These are phyloP conservation scores for Aspergillus carlsbadensis DNA, from an alignment of 495 filamentous ascomycete genomes.

Conservation along the genomic window DNA sequence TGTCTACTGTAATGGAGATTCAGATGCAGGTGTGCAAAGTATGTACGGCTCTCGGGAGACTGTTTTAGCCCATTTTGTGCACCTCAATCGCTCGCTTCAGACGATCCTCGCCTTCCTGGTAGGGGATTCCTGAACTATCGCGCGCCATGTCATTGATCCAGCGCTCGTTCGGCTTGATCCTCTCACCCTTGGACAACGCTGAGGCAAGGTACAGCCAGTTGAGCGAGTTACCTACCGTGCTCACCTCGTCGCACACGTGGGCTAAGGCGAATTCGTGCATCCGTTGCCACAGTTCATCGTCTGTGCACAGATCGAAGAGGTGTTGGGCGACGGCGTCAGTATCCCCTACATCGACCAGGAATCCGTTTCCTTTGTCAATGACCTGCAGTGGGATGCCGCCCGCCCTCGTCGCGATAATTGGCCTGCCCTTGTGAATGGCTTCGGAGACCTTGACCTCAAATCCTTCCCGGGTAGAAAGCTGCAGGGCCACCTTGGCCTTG, in stretches of 20 bases:
- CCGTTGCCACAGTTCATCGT: conserved; percentile 58
- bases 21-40: neutral
- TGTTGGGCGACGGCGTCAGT: conserved; percentile 69
- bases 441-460: conserved; percentile 92
- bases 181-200: conserved; percentile 54
- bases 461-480: conserved; percentile 80
- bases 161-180: conserved; percentile 45
- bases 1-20: neutral
- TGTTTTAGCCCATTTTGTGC: conserved; percentile 30
- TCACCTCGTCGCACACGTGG: conserved; percentile 78
- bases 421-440: conserved; percentile 80
- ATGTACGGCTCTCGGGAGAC: neutral
- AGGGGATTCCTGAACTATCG: conserved; percentile 59
- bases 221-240: conserved; percentile 77
- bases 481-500: conserved; percentile 69
- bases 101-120: conserved; percentile 59
- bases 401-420: conserved; percentile 74
- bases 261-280: conserved; percentile 67
- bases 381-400: conserved; percentile 86
- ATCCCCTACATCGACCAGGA: conserved; percentile 73
- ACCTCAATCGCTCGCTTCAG: conserved; percentile 46
- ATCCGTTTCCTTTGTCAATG: conserved; percentile 70
- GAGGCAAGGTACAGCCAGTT: conserved; percentile 76
- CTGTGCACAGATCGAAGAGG: conserved; percentile 66
- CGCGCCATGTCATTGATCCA: conserved; percentile 85